Evolutionary conservation across 2,329 filamentous ascomycete genomes (phyloP).

Genomic region (Arachnopeziza araneosa): DNA sequence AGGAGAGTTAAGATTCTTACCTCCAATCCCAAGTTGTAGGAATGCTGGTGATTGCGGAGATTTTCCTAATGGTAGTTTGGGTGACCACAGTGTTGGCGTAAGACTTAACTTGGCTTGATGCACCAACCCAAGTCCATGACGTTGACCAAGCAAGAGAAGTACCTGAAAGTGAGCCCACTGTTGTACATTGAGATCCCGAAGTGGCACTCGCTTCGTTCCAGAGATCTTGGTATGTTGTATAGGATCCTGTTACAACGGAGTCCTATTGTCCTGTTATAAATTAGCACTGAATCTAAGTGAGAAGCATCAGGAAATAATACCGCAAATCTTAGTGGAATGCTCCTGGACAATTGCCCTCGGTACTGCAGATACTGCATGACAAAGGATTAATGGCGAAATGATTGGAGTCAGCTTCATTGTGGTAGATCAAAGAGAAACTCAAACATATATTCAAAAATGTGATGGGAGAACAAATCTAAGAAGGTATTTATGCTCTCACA

Average conservation of each 20-base stretch:
- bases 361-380: background rate
- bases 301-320: background rate
- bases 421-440: background rate
- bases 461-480: background rate
- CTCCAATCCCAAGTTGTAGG: slow-evolving; percentile 35
- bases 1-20: slow-evolving; percentile 23
- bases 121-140: slow-evolving; percentile 36
- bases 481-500: background rate
- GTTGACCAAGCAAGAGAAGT: slow-evolving; percentile 35
- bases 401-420: background rate
- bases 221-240: slow-evolving; percentile 34
- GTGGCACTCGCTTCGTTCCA: slow-evolving; percentile 24
- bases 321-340: background rate
- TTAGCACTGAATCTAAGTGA: background rate
- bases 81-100: slow-evolving; percentile 35
- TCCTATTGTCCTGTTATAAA: slow-evolving; percentile 6
- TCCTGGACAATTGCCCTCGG: background rate
- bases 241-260: slow-evolving; percentile 10
- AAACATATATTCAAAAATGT: background rate
- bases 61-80: slow-evolving; percentile 26
- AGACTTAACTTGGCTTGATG: slow-evolving; percentile 35
- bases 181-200: slow-evolving; percentile 37
- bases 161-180: slow-evolving; percentile 31
- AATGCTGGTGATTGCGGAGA: slow-evolving; percentile 33
- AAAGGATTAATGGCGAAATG: background rate